Percentiles rank a stretch among this genome's conserved stretches.
Conservation (phyloP, 2,329 filamentous ascomycete species). For the Aureobasidium sp. region DNA sequence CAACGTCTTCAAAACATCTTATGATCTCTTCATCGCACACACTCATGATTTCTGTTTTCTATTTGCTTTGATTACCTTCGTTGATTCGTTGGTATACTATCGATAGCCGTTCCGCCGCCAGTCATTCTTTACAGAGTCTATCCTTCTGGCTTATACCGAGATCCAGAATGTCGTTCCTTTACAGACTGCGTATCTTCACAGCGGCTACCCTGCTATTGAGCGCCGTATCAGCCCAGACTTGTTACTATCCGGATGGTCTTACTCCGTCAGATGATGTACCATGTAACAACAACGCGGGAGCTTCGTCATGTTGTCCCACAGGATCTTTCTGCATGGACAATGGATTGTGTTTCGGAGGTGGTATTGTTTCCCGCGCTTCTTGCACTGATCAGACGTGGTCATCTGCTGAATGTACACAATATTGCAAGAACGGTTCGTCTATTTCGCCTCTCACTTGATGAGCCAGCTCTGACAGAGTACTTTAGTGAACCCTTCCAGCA, state of each 20-base stretch:
- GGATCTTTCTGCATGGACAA: conserved; percentile 28
- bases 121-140: background rate
- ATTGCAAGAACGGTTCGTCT: conserved; percentile 24
- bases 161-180: conserved; percentile 11
- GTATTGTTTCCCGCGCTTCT: conserved; percentile 26
- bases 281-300: conserved; percentile 19
- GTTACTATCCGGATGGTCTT: conserved; percentile 27
- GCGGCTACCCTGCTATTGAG: conserved; percentile 6
- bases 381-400: conserved; percentile 30
- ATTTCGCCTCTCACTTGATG: no score
- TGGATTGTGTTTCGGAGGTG: conserved; percentile 28
- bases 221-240: conserved; percentile 20
- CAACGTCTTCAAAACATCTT: conserved; percentile 8
- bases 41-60: background rate
- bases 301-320: conserved; percentile 26
- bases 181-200: background rate
- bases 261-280: conserved; percentile 23
- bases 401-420: conserved; percentile 25
- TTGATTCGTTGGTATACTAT: background rate
- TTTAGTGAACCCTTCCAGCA: background rate
- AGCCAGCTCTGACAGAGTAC: background rate
- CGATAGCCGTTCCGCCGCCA: background rate
- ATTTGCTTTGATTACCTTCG: background rate
- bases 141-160: background rate
- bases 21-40: conserved; percentile 2